phyloP scores from a whole-genome alignment of 345 rosid species.

The Sonneratia caseolaris region DNA sequence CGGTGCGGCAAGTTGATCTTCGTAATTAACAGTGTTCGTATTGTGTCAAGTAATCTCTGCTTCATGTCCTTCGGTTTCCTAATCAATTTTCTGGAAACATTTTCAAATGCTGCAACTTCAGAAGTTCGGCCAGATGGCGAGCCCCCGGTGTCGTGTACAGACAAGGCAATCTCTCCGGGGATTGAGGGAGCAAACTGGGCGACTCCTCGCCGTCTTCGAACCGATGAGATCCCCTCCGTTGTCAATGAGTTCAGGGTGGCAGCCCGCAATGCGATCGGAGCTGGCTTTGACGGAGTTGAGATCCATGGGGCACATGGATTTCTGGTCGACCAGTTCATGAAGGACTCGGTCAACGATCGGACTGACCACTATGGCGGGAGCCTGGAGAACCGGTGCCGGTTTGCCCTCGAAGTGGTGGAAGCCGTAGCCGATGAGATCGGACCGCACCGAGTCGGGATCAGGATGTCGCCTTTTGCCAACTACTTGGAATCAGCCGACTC shows the following conservation, averaged over 20 bases:
- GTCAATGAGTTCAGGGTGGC: constrained; percentile 38
- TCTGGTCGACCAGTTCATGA: constrained; percentile 41
- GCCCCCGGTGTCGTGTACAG: constrained; percentile 32
- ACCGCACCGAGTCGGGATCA: constrained; percentile 12
- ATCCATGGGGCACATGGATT: constrained; percentile 26
- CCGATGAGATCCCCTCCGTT: constrained; percentile 26
- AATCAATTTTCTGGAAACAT: neutral
- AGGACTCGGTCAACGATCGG: constrained; percentile 29
- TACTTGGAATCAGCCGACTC: constrained; percentile 17
- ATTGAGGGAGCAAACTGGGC: constrained; percentile 16
- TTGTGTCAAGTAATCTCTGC: too few species aligned
- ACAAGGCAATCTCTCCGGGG: constrained; percentile 23
- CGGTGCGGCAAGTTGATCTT: neutral
- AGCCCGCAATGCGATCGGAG: constrained; percentile 50
- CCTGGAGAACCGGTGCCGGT: constrained; percentile 17
- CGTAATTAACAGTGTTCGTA: neutral
- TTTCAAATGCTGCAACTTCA: constrained; percentile 3
- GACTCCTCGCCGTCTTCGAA: constrained; percentile 34
- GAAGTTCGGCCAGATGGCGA: constrained; percentile 36
- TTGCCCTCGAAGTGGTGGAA: constrained; percentile 13
- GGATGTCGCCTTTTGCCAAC: constrained; percentile 14
- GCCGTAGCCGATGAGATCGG: constrained; percentile 14
- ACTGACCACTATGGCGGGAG: constrained; percentile 26
- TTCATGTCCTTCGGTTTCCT: neutral
- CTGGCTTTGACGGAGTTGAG: constrained; percentile 33